Conservation (phyloP, 345 rosid species). For the Rhizophora mangle region DNA sequence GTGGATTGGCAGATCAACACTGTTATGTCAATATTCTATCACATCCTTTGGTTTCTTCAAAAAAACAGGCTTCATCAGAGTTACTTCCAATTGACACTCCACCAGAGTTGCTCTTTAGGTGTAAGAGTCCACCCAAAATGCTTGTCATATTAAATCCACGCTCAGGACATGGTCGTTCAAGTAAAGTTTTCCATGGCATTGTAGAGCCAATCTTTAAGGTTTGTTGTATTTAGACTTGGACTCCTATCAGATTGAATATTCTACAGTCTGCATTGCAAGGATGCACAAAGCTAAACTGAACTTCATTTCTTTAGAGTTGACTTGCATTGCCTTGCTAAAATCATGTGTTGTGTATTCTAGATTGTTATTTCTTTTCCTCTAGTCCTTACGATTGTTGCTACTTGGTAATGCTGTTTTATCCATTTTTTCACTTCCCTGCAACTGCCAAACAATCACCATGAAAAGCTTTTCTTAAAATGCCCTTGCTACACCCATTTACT, state of each 20-base stretch:
- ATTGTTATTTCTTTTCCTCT: not conserved
- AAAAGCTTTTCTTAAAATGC: no score
- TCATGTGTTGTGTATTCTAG: not conserved
- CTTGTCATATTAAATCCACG: constrained; percentile 94
- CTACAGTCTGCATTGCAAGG: not conserved
- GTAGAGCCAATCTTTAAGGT: constrained; percentile 98
- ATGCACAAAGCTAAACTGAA: not conserved
- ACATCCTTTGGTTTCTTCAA: constrained; percentile 81
- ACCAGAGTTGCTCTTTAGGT: constrained; percentile 81
- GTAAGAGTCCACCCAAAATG: constrained; percentile 92
- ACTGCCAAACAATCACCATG: not conserved
- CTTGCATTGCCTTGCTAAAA: not conserved
- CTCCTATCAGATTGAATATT: not conserved
- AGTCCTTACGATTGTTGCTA: not conserved
- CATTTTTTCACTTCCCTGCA: not conserved
- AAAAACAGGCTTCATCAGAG: constrained; percentile 87
- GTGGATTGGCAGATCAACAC: constrained; percentile 93
- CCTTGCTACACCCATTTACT: no score
- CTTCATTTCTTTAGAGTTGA: not conserved
- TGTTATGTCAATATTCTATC: constrained; percentile 89
- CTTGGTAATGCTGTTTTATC: not conserved
- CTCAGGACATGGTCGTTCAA: constrained; percentile 88
- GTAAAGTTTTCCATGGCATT: constrained; percentile 76
- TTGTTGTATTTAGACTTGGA: constrained; percentile 9
- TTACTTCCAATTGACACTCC: constrained; percentile 73